phyloP scores from a whole-genome alignment of 2,329 filamentous ascomycete genomes.

The Aspergillus terreus region DNA sequence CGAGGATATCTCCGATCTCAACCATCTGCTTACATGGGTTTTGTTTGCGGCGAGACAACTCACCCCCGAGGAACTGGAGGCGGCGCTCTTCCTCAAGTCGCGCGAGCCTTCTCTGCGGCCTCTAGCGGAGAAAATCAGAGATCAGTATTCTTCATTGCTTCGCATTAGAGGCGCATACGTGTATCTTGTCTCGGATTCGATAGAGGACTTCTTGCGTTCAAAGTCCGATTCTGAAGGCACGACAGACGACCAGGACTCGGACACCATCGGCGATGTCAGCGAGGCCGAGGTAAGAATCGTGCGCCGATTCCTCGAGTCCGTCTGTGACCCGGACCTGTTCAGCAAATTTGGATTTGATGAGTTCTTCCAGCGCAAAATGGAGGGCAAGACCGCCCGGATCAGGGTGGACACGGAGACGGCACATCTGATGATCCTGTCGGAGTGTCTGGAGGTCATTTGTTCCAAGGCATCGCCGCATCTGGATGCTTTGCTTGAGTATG shows the following conservation, averaged over 20 bases:
- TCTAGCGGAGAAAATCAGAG: conserved; percentile 19
- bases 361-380: conserved; percentile 22
- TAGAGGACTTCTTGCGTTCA: conserved; percentile 15
- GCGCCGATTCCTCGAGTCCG: conserved; percentile 20
- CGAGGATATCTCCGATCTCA: conserved; percentile 25
- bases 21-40: conserved; percentile 21
- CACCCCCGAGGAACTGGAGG: conserved; percentile 16
- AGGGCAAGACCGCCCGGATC: conserved; percentile 15
- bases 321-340: conserved; percentile 23
- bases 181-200: conserved; percentile 19
- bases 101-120: conserved; percentile 23
- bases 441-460: conserved; percentile 12
- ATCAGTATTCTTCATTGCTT: conserved; percentile 23
- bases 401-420: conserved; percentile 14
- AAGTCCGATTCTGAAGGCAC: not conserved
- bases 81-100: conserved; percentile 18
- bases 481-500: conserved; percentile 6
- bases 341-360: conserved; percentile 25
- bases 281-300: conserved; percentile 22
- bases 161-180: conserved; percentile 11
- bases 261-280: conserved; percentile 12
- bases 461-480: not conserved
- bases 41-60: conserved; percentile 8
- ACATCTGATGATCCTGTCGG: conserved; percentile 6
- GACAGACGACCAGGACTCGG: not conserved